Evolutionary conservation across 1,284 basidiomycete species (phyloP).

Genomic region (Ganoderma meredithae): DNA sequence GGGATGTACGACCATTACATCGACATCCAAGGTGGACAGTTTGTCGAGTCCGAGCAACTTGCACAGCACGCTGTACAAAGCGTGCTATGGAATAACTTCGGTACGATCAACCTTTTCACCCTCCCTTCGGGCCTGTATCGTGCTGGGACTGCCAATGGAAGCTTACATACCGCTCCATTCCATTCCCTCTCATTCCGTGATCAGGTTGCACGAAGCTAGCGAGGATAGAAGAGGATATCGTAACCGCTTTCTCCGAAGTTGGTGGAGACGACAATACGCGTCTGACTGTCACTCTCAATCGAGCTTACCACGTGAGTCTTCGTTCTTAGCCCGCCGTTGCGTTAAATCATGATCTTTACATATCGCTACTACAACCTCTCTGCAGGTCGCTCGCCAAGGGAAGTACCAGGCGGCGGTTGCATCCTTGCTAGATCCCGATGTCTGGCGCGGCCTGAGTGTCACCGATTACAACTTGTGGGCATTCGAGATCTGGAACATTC

Average conservation of each 20-base stretch:
- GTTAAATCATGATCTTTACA: background rate
- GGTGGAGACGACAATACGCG: constrained; percentile 67
- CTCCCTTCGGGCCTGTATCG: background rate
- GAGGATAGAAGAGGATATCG: constrained; percentile 70
- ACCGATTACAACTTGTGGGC: constrained; percentile 75
- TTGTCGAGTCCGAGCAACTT: constrained; percentile 68
- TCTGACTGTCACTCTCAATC: constrained; percentile 66
- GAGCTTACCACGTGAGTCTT: constrained; percentile 62
- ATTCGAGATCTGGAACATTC: constrained; percentile 76
- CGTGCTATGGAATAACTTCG: constrained; percentile 72
- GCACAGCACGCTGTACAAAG: constrained; percentile 77
- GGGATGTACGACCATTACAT: constrained; percentile 75
- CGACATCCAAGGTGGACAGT: constrained; percentile 58
- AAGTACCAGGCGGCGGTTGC: constrained; percentile 65
- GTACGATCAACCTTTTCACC: constrained; percentile 44
- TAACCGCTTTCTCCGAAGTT: constrained; percentile 67
- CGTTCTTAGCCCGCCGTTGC: background rate
- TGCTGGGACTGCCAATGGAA: background rate
- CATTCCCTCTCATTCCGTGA: background rate
- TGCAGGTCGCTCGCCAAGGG: constrained; percentile 73
- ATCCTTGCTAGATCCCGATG: constrained; percentile 69
- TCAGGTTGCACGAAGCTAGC: constrained; percentile 74
- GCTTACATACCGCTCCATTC: background rate
- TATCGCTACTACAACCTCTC: no score
- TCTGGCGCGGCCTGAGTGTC: constrained; percentile 72